These are phyloP conservation scores for Trametes cinnabarina DNA, from an alignment of 768 basidiomycete species.

Conservation along the genomic window DNA sequence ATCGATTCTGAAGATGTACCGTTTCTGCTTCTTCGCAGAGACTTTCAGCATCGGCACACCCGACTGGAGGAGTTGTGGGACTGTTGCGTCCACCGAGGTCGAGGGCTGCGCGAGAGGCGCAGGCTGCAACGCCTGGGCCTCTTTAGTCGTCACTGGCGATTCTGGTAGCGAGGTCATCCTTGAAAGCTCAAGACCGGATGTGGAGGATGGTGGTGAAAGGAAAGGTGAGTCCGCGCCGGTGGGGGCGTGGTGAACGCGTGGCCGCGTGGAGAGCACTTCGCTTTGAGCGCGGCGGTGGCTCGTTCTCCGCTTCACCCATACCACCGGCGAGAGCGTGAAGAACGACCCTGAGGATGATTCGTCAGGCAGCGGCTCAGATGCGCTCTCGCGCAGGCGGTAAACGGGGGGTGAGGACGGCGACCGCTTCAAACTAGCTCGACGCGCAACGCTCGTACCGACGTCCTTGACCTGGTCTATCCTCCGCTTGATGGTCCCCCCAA, in stretches of 20 bases:
- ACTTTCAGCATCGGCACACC: slow-evolving; percentile 84
- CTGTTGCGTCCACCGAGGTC: slow-evolving; percentile 39
- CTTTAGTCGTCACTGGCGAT: background rate
- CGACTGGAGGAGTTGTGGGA: slow-evolving; percentile 55
- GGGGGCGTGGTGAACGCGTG: slow-evolving; percentile 10
- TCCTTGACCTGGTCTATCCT: slow-evolving; percentile 21
- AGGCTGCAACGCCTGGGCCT: background rate
- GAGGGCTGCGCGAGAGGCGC: slow-evolving; percentile 15
- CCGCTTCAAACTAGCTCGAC: slow-evolving; percentile 19
- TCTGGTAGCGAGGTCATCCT: slow-evolving; percentile 16
- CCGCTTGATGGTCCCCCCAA: slow-evolving; percentile 22
- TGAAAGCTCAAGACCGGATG: background rate
- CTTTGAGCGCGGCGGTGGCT: slow-evolving; percentile 23
- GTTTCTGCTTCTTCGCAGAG: slow-evolving; percentile 73
- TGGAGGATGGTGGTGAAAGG: background rate
- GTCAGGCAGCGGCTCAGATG: slow-evolving; percentile 4
- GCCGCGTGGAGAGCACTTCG: slow-evolving; percentile 19
- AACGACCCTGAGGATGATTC: background rate
- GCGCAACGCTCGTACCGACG: slow-evolving; percentile 16
- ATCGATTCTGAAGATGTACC: slow-evolving; percentile 67
- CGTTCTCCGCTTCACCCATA: slow-evolving; percentile 15
- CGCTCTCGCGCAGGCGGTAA: background rate
- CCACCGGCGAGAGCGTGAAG: slow-evolving; percentile 8
- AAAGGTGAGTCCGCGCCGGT: slow-evolving; percentile 1
- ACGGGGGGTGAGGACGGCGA: slow-evolving; percentile 6